Base-by-base conservation (phyloP, 2,329 filamentous ascomycete genomes). In the Xenosphaeropsis pyriputrescens region DNA sequence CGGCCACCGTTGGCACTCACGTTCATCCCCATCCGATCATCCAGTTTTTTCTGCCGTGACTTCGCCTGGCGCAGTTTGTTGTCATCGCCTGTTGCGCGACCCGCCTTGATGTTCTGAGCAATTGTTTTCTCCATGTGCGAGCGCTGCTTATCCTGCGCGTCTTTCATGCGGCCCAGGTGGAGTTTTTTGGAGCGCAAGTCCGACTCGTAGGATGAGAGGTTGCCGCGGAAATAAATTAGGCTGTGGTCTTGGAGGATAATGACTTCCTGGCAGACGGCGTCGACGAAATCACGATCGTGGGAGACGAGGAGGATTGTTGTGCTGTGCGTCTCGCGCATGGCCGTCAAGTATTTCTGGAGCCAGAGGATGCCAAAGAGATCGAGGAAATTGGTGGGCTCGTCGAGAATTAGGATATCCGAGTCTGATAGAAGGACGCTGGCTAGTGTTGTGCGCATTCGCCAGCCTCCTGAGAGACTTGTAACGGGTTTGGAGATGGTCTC, bases 11-110 rank as follows among this genome's bases (percentile, higher is more conserved):
- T 78, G 6, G 75, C 72, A 44, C 64, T 80, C 31, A 85, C 78
- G 50, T 88, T 70, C 48, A 93, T 57, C 0, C 85, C 85, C 74
- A 77, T 82, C 5, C 84, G 67, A 39, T 91, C 79, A 40, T 93
- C 84, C 1, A 93, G 67, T 53, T 85, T 88, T 63, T 86, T 89
- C 59, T 88, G 82, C 1, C 84, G 68, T 4, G 79, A 84, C 44
- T 86, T 88, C 4, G 84, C 85, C 61, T 88, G 82, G n/a, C 82
- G 75, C 2, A 93, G 65, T 54, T 86, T 88, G 53, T 89, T 89
- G 47, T 86, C 79, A 50, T 93, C 85, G 19, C 85, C 82, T 18
- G 78, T 79, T 35, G 76, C 75, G 53, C 79, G 82, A 6, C 83
- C 85, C 15, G 79, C 72, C 45, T 78, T 79, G 50, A 85, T 70